Percentiles rank a stretch among this genome's conserved stretches.
phyloP scores from a whole-genome alignment of 129 eudicot species.

The Chrysanthemum makinoi region DNA sequence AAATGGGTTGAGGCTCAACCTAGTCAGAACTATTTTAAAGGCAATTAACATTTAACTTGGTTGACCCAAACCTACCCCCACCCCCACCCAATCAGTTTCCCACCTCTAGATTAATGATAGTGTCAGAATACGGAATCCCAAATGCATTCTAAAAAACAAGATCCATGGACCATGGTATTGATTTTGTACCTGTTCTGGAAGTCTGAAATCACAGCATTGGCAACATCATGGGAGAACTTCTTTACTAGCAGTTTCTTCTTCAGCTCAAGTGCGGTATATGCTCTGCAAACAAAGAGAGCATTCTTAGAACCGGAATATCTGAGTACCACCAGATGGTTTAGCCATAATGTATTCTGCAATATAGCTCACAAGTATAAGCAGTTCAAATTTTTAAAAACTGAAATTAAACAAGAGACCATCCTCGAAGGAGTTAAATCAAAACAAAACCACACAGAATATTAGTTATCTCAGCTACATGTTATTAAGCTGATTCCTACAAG shows the following conservation, averaged over 20 bases:
- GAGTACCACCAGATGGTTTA: neutral
- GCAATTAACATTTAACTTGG: too few species aligned
- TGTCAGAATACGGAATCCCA: neutral
- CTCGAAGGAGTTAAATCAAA: neutral
- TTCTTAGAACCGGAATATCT: slow-evolving; percentile 1
- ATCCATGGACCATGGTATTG: slow-evolving; percentile 15
- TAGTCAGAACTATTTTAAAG: neutral
- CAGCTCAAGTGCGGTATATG: slow-evolving; percentile 61
- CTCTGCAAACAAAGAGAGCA: slow-evolving; percentile 40
- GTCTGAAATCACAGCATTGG: slow-evolving; percentile 58
- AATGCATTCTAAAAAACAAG: slow-evolving; percentile 2
- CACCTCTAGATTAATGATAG: neutral
- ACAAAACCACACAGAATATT: too few species aligned
- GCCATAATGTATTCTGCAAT: neutral
- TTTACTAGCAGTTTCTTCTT: slow-evolving; percentile 61
- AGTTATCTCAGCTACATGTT: too few species aligned
- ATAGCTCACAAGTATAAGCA: neutral
- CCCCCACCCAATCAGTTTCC: neutral
- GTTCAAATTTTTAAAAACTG: neutral
- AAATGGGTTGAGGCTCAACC: neutral
- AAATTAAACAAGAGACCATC: neutral
- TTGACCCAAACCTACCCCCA: too few species aligned
- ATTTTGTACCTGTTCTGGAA: slow-evolving; percentile 62
- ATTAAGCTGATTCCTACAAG: neutral
- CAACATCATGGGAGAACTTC: slow-evolving; percentile 43